A percentile compares a stretch with the other conserved stretches of the same genome.
These are phyloP conservation scores for Kokia cookei DNA, from an alignment of 441 rosid species.

Conservation along the genomic window DNA sequence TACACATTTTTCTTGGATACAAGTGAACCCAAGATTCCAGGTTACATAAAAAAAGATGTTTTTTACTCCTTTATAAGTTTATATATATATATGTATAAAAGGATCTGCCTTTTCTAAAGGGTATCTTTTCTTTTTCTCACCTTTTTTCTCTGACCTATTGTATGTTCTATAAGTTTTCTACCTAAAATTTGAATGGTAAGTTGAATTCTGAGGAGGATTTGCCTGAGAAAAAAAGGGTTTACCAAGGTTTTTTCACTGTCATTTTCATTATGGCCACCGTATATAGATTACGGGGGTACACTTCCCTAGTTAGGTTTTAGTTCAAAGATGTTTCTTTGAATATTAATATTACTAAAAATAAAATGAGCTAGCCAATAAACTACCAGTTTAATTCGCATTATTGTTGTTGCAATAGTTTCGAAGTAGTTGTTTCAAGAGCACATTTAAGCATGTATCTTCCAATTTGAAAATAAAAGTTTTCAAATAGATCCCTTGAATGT, in stretches of 20 bases:
- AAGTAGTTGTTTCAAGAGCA: no score
- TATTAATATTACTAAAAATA: no score
- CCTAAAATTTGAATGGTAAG: not conserved
- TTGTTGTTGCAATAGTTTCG: no score
- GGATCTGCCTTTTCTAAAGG: constrained; percentile 1
- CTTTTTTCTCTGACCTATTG: not conserved
- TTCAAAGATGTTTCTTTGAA: not conserved
- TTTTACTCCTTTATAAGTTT: not conserved
- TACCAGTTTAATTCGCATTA: no score
- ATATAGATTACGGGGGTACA: no score
- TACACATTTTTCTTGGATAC: not conserved
- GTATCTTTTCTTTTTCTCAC: not conserved
- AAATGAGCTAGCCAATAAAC: no score
- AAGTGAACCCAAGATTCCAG: not conserved
- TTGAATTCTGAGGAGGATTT: not conserved
- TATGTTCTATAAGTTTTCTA: not conserved
- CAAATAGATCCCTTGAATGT: not conserved
- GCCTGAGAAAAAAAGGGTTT: not conserved
- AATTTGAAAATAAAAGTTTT: not conserved
- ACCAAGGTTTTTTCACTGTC: not conserved
- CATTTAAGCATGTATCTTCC: not conserved
- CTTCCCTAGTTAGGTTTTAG: not conserved
- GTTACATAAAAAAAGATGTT: not conserved
- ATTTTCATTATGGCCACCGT: not conserved
- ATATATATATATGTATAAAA: not conserved